phyloP scores from a whole-genome alignment of 176 grass and related monocot species.

The Sorghum bicolor region Sorghum_bicolor_NCBIv3 NC_012874.2:71689001-71689500 shows the following conservation, averaged over 20 bases:
- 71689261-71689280: conserved; percentile 28
- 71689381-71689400: conserved; percentile 30
- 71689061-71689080: not conserved
- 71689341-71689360: conserved; percentile 22
- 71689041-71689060: not conserved
- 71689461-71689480: conserved; percentile 24
- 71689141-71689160: conserved; percentile 43
- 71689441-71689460: conserved; percentile 43
- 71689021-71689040: not conserved
- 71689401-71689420: conserved; percentile 30
- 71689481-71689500: conserved; percentile 48
- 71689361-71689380: conserved; percentile 25
- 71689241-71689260: conserved; percentile 41
- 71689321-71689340: conserved; percentile 36
- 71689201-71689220: conserved; percentile 32
- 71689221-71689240: conserved; percentile 2
- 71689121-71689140: conserved; percentile 43
- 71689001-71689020: not conserved
- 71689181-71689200: conserved; percentile 32
- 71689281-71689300: conserved; percentile 14
- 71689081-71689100: not conserved
- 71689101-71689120: not conserved
- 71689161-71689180: conserved; percentile 36
- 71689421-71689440: conserved; percentile 38
- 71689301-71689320: conserved; percentile 21